Percentiles rank a stretch among this genome's conserved stretches.
Conservation (phyloP, 2,329 filamentous ascomycete genomes). For the Daldinia eschscholtzii region DNA sequence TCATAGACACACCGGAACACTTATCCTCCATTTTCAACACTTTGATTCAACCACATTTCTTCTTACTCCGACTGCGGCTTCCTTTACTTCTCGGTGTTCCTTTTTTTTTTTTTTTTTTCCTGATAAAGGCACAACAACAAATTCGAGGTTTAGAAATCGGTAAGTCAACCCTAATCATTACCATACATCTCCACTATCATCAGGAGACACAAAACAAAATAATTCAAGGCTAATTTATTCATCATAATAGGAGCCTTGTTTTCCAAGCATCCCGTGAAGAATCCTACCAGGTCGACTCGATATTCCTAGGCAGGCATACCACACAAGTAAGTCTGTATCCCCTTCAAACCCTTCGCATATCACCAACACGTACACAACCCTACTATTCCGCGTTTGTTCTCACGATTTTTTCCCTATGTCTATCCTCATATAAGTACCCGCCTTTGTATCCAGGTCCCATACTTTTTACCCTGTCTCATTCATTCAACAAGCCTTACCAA, state of each 20-base stretch:
- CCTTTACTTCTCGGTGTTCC: neutral
- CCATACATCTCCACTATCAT: neutral
- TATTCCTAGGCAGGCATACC: neutral
- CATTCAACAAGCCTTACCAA: neutral
- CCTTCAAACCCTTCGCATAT: no score
- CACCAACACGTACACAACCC: neutral
- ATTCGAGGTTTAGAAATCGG: neutral
- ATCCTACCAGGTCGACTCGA: neutral
- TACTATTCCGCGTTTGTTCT: neutral
- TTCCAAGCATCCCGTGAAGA: neutral
- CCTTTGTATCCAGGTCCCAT: neutral
- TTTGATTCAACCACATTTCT: neutral
- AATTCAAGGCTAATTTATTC: neutral
- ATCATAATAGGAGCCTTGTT: neutral
- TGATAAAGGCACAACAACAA: neutral
- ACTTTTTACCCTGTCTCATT: neutral
- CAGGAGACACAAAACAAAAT: neutral
- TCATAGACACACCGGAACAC: neutral
- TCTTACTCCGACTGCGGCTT: neutral
- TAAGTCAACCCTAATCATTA: neutral
- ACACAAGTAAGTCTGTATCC: neutral
- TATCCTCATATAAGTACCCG: neutral
- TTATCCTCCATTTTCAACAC: neutral
- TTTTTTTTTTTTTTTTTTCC: neutral
- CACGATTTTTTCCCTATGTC: neutral